phyloP scores from a whole-genome alignment of 192 early-diverging fungal species.

The Borealophlyctis nickersoniae region DNA sequence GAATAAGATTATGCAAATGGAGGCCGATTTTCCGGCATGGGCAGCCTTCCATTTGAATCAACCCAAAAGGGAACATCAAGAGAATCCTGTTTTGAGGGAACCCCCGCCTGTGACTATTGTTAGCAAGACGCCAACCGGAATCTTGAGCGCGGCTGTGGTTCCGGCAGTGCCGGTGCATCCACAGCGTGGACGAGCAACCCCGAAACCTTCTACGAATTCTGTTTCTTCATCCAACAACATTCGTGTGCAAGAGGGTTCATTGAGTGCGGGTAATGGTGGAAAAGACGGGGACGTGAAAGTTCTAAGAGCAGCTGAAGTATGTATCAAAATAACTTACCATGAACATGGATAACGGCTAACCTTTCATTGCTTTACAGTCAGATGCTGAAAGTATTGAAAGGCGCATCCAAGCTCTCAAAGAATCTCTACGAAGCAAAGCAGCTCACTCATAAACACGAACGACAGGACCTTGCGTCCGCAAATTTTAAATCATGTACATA shows the following conservation, averaged over 20 bases:
- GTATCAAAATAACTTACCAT: background rate
- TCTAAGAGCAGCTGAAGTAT: background rate
- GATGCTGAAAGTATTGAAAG: conserved; percentile 4
- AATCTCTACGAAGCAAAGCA: conserved; percentile 5
- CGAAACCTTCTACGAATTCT: background rate
- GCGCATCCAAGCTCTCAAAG: conserved; percentile 14
- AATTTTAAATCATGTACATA: too few species aligned
- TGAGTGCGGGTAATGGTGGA: background rate
- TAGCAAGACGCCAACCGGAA: conserved; percentile 1
- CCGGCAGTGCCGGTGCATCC: background rate
- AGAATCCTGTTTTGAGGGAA: background rate
- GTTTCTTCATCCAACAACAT: background rate
- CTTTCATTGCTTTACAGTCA: background rate
- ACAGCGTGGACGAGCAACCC: background rate
- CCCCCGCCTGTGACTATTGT: conserved; percentile 20
- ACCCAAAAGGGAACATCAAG: conserved; percentile 44
- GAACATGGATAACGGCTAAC: background rate
- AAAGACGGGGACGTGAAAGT: background rate
- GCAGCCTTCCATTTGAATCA: conserved; percentile 76
- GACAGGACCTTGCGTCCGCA: too few species aligned
- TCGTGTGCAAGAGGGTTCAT: background rate
- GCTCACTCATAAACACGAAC: too few species aligned
- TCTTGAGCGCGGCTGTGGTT: conserved; percentile 10
- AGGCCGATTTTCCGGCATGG: conserved; percentile 75
- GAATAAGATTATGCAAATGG: conserved; percentile 71